Evolutionary conservation across 2,329 filamentous ascomycete species (phyloP).

Genomic region (Penicillium sp.): DNA sequence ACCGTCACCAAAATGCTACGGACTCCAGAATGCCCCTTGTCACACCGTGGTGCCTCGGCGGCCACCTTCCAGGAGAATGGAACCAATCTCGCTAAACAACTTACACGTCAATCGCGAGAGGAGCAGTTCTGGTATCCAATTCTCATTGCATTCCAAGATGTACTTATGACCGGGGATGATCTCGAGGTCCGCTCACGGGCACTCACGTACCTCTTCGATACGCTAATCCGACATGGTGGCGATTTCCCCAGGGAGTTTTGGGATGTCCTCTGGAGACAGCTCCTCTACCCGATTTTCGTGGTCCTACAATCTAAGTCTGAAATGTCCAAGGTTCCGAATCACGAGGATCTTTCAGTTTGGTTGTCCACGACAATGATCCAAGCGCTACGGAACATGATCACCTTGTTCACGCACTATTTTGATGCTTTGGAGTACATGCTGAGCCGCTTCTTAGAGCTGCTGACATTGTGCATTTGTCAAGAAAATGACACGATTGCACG

Average conservation of each 20-base stretch:
- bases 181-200: constrained; percentile 86
- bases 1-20: constrained; percentile 93
- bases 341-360: constrained; percentile 97
- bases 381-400: constrained; percentile 96
- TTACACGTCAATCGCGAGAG: constrained; percentile 81
- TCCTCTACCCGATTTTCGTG: constrained; percentile 98
- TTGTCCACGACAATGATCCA: constrained; percentile 99
- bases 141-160: constrained; percentile 96
- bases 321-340: constrained; percentile 90
- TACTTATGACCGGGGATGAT: constrained; percentile 98
- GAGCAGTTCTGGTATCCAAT: constrained; percentile 99
- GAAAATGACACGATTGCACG: constrained; percentile 98
- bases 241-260: constrained; percentile 94
- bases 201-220: constrained; percentile 94
- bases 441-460: constrained; percentile 89
- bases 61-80: constrained; percentile 45
- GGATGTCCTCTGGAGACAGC: constrained; percentile 96
- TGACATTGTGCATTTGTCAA: constrained; percentile 95
- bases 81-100: constrained; percentile 58
- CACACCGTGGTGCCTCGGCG: constrained; percentile 54
- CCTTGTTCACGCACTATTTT: constrained; percentile 97
- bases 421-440: constrained; percentile 96
- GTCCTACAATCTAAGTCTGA: constrained; percentile 94
- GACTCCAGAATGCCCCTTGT: constrained; percentile 91
- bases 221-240: constrained; percentile 82